Conservation (phyloP, 805 yeast species). For the Starmerella apis region DNA sequence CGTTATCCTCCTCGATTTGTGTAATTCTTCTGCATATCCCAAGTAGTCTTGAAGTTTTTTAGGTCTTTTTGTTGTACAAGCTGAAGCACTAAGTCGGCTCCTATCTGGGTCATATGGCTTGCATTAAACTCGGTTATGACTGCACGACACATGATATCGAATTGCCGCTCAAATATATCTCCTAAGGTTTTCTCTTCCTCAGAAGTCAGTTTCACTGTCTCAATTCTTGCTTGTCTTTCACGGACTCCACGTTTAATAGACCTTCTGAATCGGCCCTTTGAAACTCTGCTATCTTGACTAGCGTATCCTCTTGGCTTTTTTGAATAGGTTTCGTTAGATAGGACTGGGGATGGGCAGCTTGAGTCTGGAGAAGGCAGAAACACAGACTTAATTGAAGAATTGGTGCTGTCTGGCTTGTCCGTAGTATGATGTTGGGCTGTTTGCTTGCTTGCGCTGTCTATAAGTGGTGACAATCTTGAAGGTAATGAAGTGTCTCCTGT, state of each 20-base stretch:
- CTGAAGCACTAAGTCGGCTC: constrained; percentile 9
- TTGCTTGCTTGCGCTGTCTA: neutral
- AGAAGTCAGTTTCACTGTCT: neutral
- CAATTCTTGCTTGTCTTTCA: neutral
- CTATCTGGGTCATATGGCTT: neutral
- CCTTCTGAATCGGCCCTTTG: neutral
- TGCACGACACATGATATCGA: constrained; percentile 1
- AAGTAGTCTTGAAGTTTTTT: neutral
- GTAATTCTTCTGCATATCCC: neutral
- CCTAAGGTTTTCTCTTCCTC: neutral
- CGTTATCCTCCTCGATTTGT: too few species aligned
- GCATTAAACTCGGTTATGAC: neutral
- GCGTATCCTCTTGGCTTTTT: neutral
- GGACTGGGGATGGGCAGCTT: neutral
- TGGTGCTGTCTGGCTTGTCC: neutral
- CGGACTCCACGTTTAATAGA: neutral
- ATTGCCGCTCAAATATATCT: neutral
- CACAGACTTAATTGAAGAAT: neutral
- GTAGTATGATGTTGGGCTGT: neutral
- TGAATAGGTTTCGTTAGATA: neutral
- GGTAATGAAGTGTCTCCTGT: too few species aligned
- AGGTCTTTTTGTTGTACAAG: constrained; percentile 4
- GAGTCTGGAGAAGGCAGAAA: constrained; percentile 1
- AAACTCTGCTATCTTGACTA: neutral
- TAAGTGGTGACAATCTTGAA: neutral